Evolutionary conservation across 2,329 filamentous ascomycete species (phyloP).

Genomic region (Eutypa lata): DNA sequence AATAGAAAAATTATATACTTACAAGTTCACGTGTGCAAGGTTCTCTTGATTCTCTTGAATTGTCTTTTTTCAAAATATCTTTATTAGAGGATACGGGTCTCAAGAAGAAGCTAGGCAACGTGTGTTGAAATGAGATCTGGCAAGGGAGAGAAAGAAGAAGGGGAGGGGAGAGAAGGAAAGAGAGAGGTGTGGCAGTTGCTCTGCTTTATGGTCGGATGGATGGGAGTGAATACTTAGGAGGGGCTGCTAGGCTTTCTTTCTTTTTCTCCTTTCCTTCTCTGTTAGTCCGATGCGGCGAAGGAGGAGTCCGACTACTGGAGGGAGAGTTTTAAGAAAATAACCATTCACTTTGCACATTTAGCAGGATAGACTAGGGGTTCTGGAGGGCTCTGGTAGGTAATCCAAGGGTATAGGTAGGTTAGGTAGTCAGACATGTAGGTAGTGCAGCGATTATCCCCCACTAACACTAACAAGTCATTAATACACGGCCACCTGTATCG

Average conservation of each 20-base stretch:
- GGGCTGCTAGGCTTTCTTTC: slow-evolving; percentile 18
- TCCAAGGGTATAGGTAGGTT: neutral
- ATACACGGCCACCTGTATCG: neutral
- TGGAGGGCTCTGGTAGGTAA: neutral
- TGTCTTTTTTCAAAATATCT: slow-evolving; percentile 3
- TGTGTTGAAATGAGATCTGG: slow-evolving; percentile 22
- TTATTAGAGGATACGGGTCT: slow-evolving; percentile 9
- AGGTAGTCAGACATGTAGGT: neutral
- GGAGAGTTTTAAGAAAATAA: neutral
- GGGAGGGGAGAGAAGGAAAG: slow-evolving; percentile 22
- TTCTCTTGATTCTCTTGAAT: slow-evolving; percentile 6
- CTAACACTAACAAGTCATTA: neutral
- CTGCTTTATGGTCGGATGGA: slow-evolving; percentile 30
- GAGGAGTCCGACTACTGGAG: neutral
- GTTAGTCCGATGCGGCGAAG: neutral
- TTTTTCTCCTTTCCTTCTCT: neutral
- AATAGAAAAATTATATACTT: neutral
- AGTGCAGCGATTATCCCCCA: no score
- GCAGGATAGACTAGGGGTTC: neutral
- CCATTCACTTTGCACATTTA: neutral
- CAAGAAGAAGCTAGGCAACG: slow-evolving; percentile 16
- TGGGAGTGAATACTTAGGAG: slow-evolving; percentile 4
- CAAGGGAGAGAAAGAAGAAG: slow-evolving; percentile 27
- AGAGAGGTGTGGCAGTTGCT: slow-evolving; percentile 27
- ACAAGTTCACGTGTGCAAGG: slow-evolving; percentile 1